Conservation (phyloP, 2,329 filamentous ascomycete species). For the Fusarium sp. region DNA sequence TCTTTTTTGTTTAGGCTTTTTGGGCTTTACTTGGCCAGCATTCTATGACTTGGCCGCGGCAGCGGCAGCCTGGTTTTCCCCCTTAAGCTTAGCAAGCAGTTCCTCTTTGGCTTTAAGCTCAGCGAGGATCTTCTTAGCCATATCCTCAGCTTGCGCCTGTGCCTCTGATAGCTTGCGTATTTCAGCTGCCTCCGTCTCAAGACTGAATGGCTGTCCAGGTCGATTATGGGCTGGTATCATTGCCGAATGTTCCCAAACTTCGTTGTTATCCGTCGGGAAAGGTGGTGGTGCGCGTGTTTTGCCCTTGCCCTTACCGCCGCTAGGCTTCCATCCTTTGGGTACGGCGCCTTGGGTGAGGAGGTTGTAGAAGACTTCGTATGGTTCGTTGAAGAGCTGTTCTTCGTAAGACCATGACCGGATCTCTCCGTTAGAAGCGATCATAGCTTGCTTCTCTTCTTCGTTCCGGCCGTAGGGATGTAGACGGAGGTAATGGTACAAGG, state of each 20-base stretch:
- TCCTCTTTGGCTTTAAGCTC: constrained; percentile 74
- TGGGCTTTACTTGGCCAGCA: constrained; percentile 10
- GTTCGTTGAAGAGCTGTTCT: constrained; percentile 97
- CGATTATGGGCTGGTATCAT: constrained; percentile 77
- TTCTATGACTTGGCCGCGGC: constrained; percentile 50
- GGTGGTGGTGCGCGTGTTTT: constrained; percentile 57
- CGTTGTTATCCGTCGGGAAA: constrained; percentile 57
- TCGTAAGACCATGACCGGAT: constrained; percentile 88
- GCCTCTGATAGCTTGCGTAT: constrained; percentile 72
- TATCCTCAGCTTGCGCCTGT: constrained; percentile 70
- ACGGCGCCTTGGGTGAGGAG: constrained; percentile 80
- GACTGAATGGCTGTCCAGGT: constrained; percentile 78
- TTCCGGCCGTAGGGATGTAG: constrained; percentile 90
- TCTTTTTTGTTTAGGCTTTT: constrained; percentile 4
- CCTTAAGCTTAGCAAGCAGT: constrained; percentile 70
- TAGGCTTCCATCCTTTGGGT: constrained; percentile 58
- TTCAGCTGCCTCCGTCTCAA: constrained; percentile 74
- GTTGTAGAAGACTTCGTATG: constrained; percentile 91
- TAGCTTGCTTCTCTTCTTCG: constrained; percentile 76
- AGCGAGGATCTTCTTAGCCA: constrained; percentile 68
- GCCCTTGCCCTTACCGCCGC: constrained; percentile 66
- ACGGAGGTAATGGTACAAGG: constrained; percentile 91
- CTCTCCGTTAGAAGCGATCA: constrained; percentile 68
- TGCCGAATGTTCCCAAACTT: constrained; percentile 75
- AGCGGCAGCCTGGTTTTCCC: constrained; percentile 63